A percentile compares a stretch with the other conserved stretches of the same genome.
These are phyloP conservation scores for Leishmania mexicana DNA, from an alignment of 208 protist species.

Conservation along the genomic window DNA sequence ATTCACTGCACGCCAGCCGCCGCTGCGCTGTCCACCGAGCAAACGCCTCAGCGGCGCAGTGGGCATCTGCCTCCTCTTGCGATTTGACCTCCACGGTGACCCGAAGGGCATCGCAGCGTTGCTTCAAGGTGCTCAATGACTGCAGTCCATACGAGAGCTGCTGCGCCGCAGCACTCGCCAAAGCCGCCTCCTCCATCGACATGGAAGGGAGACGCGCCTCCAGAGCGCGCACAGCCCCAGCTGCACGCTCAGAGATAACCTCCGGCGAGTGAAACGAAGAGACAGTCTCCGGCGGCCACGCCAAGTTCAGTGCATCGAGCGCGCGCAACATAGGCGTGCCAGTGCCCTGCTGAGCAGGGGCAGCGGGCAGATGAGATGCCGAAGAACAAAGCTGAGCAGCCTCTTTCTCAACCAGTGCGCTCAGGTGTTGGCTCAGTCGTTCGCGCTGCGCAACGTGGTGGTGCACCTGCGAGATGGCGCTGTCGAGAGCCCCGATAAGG, in stretches of 20 bases:
- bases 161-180: slow-evolving; percentile 30
- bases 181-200: slow-evolving; percentile 32
- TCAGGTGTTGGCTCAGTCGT: slow-evolving; percentile 12
- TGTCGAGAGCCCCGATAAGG: background rate
- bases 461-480: slow-evolving; percentile 3
- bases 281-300: background rate
- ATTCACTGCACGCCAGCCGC: slow-evolving; percentile 1
- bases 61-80: slow-evolving; percentile 26
- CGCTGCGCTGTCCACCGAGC: slow-evolving; percentile 18
- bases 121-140: slow-evolving; percentile 7
- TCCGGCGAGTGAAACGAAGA: background rate
- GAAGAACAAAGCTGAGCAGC: background rate
- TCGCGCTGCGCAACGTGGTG: slow-evolving; percentile 12
- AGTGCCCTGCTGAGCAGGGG: background rate
- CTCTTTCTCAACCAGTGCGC: slow-evolving; percentile 15
- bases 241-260: slow-evolving; percentile 8
- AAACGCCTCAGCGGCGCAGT: slow-evolving; percentile 15
- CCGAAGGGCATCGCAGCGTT: slow-evolving; percentile 16
- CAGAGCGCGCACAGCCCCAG: slow-evolving; percentile 9
- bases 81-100: slow-evolving; percentile 16
- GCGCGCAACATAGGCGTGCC: background rate
- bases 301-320: background rate
- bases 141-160: slow-evolving; percentile 25
- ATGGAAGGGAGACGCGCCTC: slow-evolving; percentile 27
- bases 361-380: background rate